Evolutionary conservation across 208 protist species (phyloP).

Genomic region (Blastocrithidia nonstop): DNA sequence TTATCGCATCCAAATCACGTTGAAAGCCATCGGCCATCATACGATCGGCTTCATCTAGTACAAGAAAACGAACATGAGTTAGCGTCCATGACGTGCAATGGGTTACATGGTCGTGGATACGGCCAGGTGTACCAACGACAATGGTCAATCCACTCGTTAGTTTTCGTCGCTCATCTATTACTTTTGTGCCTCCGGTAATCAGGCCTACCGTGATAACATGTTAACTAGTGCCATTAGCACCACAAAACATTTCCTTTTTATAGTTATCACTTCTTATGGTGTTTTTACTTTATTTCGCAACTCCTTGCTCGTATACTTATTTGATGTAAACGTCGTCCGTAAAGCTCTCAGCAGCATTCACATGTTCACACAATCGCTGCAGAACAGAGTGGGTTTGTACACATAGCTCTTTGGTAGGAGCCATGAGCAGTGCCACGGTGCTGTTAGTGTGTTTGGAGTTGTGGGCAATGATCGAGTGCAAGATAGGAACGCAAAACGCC

Average conservation of each 20-base stretch:
- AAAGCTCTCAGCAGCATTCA: constrained; percentile 9
- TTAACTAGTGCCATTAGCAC: too few species aligned
- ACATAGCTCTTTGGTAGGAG: constrained; percentile 88
- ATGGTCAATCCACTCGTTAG: constrained; percentile 43
- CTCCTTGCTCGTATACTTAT: not conserved
- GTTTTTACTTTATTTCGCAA: not conserved
- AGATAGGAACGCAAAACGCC: constrained; percentile 87
- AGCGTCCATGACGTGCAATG: constrained; percentile 72
- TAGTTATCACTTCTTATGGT: not conserved
- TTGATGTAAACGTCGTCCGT: constrained; percentile 3
- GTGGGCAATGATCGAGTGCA: constrained; percentile 57
- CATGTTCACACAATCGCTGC: constrained; percentile 56
- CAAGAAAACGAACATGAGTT: constrained; percentile 89
- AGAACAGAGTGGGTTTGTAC: constrained; percentile 85
- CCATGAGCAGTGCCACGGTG: constrained; percentile 65
- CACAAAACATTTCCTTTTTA: too few species aligned
- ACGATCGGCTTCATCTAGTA: constrained; percentile 98
- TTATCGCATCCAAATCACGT: constrained; percentile 91
- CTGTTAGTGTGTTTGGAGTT: not conserved
- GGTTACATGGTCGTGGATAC: constrained; percentile 75
- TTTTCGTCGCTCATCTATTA: constrained; percentile 49
- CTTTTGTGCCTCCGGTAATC: constrained; percentile 82
- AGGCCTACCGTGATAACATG: constrained; percentile 53
- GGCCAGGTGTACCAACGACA: constrained; percentile 78
- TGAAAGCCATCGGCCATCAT: constrained; percentile 99